Conservation (phyloP, 2,329 filamentous ascomycete genomes). For the Thermoascus crustaceus region DNA sequence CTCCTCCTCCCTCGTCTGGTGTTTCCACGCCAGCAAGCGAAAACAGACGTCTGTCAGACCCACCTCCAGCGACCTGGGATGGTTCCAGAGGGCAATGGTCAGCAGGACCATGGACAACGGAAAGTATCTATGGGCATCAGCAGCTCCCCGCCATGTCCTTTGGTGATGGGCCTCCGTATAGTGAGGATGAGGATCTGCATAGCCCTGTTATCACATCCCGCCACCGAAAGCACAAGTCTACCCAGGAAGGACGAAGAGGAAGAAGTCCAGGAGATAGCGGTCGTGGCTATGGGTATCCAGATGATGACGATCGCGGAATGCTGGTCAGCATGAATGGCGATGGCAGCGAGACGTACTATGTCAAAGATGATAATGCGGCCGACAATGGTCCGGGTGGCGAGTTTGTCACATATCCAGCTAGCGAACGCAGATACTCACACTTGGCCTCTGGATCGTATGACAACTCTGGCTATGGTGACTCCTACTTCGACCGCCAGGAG, state of each 20-base stretch:
- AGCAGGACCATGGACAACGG: conserved; percentile 39
- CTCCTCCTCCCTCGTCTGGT: conserved; percentile 70
- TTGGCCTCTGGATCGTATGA: conserved; percentile 34
- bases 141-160: conserved; percentile 77
- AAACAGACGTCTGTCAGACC: conserved; percentile 70
- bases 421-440: conserved; percentile 52
- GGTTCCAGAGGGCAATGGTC: conserved; percentile 52
- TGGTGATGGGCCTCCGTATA: conserved; percentile 83
- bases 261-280: conserved; percentile 39
- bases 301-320: conserved; percentile 57
- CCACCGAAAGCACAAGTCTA: conserved; percentile 77
- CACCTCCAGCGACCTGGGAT: conserved; percentile 67
- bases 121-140: conserved; percentile 52
- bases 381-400: conserved; percentile 68
- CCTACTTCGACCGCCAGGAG: conserved; percentile 42
- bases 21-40: conserved; percentile 81
- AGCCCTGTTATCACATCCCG: conserved; percentile 75
- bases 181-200: conserved; percentile 89
- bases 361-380: conserved; percentile 54
- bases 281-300: conserved; percentile 33
- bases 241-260: conserved; percentile 36
- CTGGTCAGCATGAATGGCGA: conserved; percentile 60
- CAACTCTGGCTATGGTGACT: conserved; percentile 42
- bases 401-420: conserved; percentile 67
- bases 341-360: conserved; percentile 66